Evolutionary conservation across 116 monocot species (phyloP).

Genomic region (Phalaenopsis hybrid): DNA sequence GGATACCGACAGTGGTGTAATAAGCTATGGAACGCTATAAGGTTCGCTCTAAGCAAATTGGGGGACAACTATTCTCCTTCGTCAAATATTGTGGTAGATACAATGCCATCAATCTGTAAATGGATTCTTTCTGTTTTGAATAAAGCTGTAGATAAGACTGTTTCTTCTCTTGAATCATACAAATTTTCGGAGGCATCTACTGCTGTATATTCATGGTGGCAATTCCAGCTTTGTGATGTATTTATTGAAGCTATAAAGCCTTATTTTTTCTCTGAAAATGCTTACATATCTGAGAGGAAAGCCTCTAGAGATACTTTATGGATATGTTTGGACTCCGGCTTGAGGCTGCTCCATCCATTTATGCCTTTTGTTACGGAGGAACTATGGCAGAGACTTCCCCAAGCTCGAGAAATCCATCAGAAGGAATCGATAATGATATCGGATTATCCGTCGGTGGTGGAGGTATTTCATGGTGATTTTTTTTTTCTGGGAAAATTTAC

Average conservation of each 20-base stretch:
- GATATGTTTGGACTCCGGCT: conserved; percentile 87
- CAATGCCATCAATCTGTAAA: conserved; percentile 77
- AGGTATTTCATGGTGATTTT: conserved; percentile 34
- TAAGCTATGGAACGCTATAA: conserved; percentile 96
- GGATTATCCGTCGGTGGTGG: conserved; percentile 71
- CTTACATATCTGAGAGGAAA: conserved; percentile 47
- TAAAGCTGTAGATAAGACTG: conserved; percentile 69
- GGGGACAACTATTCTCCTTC: conserved; percentile 81
- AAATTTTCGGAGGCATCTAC: conserved; percentile 83
- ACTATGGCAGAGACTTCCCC: conserved; percentile 94
- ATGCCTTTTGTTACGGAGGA: conserved; percentile 98
- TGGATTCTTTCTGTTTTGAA: conserved; percentile 95
- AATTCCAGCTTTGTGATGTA: conserved; percentile 92
- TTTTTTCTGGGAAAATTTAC: no score
- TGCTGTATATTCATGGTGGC: conserved; percentile 94
- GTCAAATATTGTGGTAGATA: conserved; percentile 27
- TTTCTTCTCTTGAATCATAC: conserved; percentile 64
- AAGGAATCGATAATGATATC: conserved; percentile 89
- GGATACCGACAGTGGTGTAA: conserved; percentile 96
- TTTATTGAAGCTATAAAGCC: conserved; percentile 98
- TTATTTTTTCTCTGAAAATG: conserved; percentile 48
- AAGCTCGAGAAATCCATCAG: conserved; percentile 18
- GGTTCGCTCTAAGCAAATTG: conserved; percentile 91
- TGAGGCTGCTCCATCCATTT: conserved; percentile 91
- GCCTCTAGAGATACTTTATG: conserved; percentile 65